Base-by-base conservation (phyloP, 139 green algal species). In the Chlorella sp. region DNA sequence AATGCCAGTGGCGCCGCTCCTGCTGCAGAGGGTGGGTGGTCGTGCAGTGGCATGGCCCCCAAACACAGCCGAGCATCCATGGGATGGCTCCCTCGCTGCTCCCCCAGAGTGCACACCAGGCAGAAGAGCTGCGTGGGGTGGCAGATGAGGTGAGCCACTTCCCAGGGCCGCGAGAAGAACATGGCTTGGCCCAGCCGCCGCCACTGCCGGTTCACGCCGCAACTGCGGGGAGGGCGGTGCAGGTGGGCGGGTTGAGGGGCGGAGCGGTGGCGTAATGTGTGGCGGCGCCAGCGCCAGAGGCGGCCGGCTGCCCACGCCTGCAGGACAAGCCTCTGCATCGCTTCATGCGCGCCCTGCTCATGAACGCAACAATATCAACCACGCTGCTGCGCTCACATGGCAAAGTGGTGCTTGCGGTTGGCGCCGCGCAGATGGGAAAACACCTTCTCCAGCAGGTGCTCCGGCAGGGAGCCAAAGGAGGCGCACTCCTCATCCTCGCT, bases 121-220 rank as follows among this genome's bases (percentile, higher is more conserved):
- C 73, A 85, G 69, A 93, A 91, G 12, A 93, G 78, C 76, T 93
- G 90, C 38, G 89, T 79, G 38, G 90, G 90, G 62, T 93, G 90
- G 38, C 78, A 76, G 55, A 92, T 70, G 21, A 78, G 34, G 55
- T 82, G 36, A 0, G 57, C 38, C 18, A 34, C 44, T 18, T 85
- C 67, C 90, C 90, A 93, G 7, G 87, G 86, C 23, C 55, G 70
- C 4, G 28, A 38, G 26, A 93, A 93, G 51, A 93, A 93, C 25
- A 89, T 87, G 34, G 65, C 56, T 28, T 88, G 81, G 60, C 86
- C 86, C 21, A 87, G 57, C 20, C 73, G 56, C 55, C 90, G 79
- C 90, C 90, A 93, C 41, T 62, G 36, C 25, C 38, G 64, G 51
- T 70, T 91, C 23, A 92, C 90, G 21, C 81, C 78, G 71, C 74